Conservation (phyloP, 1,284 basidiomycete species). For the Flammula alnicola region DNA sequence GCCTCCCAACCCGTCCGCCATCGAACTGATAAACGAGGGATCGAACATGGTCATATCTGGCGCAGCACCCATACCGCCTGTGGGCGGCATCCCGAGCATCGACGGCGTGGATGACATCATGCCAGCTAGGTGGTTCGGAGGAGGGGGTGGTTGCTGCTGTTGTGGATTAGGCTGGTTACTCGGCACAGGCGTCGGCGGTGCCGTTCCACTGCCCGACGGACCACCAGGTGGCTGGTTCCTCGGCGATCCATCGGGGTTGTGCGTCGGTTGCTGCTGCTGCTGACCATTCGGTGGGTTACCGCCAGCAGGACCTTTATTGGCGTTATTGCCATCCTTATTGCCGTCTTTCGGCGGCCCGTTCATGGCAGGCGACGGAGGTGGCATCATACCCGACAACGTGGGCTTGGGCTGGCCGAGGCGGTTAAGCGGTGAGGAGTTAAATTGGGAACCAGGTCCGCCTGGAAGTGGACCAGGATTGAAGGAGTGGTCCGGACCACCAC, state of each 20-base stretch:
- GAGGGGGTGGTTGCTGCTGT: constrained; percentile 19
- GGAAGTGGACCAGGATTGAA: constrained; percentile 6
- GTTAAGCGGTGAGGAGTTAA: constrained; percentile 12
- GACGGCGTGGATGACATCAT: constrained; percentile 51
- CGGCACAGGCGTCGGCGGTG: constrained; percentile 54
- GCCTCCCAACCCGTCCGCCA: constrained; percentile 26
- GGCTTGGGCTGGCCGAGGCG: constrained; percentile 37
- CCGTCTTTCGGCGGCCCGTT: constrained; percentile 45
- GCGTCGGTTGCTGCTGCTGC: constrained; percentile 7
- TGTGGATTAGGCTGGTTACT: constrained; percentile 26
- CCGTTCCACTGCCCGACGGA: constrained; percentile 42
- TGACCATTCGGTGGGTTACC: constrained; percentile 11
- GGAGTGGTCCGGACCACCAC: not conserved
- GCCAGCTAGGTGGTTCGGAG: constrained; percentile 20
- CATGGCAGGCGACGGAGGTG: constrained; percentile 56
- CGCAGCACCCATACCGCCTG: constrained; percentile 20
- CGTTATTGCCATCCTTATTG: constrained; percentile 29
- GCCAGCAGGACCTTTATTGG: constrained; percentile 10
- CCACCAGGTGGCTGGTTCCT: constrained; percentile 42
- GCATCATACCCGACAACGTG: constrained; percentile 41
- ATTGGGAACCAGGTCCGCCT: constrained; percentile 5
- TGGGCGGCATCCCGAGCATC: constrained; percentile 40
- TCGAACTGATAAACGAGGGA: constrained; percentile 49
- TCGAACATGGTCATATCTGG: constrained; percentile 38
- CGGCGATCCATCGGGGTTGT: constrained; percentile 48